Percentiles rank a stretch among this genome's conserved stretches.
phyloP scores from a whole-genome alignment of 2,329 filamentous ascomycete genomes.

The Arthrobotrys entomopaga region DNA sequence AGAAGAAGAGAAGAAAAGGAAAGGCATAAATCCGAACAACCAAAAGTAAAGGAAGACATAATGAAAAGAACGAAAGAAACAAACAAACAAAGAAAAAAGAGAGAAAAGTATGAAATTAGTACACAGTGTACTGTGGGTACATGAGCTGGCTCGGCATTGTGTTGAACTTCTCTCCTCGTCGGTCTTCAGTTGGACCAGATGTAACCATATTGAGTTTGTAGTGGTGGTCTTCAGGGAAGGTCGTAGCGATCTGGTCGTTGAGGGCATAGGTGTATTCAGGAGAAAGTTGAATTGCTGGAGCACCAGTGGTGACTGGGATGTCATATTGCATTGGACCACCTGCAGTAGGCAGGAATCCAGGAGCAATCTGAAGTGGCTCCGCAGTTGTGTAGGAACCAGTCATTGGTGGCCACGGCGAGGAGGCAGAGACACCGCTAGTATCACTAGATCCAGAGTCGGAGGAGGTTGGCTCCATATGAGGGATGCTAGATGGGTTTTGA shows the following conservation, averaged over 20 bases:
- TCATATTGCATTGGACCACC: conserved; percentile 45
- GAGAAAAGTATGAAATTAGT: conserved; percentile 16
- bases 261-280: conserved; percentile 48
- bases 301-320: conserved; percentile 45
- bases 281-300: conserved; percentile 43
- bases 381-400: conserved; percentile 30
- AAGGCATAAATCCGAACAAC: conserved; percentile 3
- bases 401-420: conserved; percentile 50
- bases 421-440: conserved; percentile 26
- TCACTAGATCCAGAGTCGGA: conserved; percentile 39
- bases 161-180: conserved; percentile 35
- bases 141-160: conserved; percentile 38
- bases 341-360: conserved; percentile 30
- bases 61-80: conserved; percentile 11
- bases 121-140: conserved; percentile 46
- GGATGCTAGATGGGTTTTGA: conserved; percentile 48
- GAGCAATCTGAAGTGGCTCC: conserved; percentile 40
- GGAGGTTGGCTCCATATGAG: conserved; percentile 46
- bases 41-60: conserved; percentile 6
- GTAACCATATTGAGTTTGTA: conserved; percentile 48
- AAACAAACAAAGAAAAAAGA: conserved; percentile 5
- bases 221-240: conserved; percentile 49
- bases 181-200: conserved; percentile 36
- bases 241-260: conserved; percentile 49
- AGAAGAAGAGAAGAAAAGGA: conserved; percentile 19